Base-by-base conservation (phyloP, 345 rosid species). In the Eucalyptus polybractea region DNA sequence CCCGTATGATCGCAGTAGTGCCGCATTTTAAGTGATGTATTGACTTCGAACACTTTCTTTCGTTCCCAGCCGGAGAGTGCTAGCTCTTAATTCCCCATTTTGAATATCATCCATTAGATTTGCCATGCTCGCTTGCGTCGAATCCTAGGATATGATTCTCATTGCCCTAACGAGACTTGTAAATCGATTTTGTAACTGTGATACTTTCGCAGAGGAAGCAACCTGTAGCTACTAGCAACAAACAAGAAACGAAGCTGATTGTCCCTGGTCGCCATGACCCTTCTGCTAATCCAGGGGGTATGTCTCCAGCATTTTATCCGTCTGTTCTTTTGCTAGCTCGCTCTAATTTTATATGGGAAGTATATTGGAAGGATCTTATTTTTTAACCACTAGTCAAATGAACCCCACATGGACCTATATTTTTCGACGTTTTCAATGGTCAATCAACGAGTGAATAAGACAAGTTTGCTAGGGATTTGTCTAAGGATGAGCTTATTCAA, bases 241-340 rank as follows among this genome's bases (percentile, higher is more conserved):
- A 94, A 89, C 49, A 92, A 88, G 99, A 97, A 90, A 95, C 92
- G 2, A 97, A 95, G 90, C 93, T 98, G 81, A 93, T 95, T 69
- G 98, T 97, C 4, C 97, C 98, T 9, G 99, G 99, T 65, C 98
- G 98, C 80, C 98, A 96, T 90, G 99, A 96, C 93, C 99, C 99
- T 12, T 97, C 98, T 89, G 98, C 96, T 91, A 98, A 95, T 87
- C 98, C 98, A n/a, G 91, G 97, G 93, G 99, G 97, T 97, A 92
- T 60, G 87, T 88, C 65, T 44, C 17, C 62, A 14, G 76, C 37
- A 65, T 65, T 65, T 65, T 65, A 7, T n/a, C 40, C 17, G 5
- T 25, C 86, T 51, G 44, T 27, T 54, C 37, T 16, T 15, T 31
- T 7, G 13, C 1, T 87, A 33, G 33, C 42, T 87, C 14, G 54